Evolutionary conservation across 345 rosid genomes (phyloP).

Genomic region (Theobroma cacao): DNA sequence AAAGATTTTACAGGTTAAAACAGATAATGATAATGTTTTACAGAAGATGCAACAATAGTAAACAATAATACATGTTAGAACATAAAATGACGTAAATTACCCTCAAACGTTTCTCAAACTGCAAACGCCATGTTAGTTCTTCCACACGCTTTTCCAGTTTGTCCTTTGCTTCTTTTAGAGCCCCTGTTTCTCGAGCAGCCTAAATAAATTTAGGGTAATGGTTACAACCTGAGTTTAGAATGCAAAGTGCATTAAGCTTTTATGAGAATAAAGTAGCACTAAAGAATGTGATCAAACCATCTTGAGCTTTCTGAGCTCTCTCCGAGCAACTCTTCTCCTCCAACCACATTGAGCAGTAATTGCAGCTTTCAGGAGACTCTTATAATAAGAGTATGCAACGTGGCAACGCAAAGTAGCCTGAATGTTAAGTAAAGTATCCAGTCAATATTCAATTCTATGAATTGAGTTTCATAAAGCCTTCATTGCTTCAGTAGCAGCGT

Average conservation of each 20-base stretch:
- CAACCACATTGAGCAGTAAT: conserved; percentile 89
- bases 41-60: background rate
- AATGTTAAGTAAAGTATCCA: conserved; percentile 21
- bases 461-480: background rate
- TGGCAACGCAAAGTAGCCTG: conserved; percentile 82
- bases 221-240: conserved; percentile 21
- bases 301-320: conserved; percentile 83
- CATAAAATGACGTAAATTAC: conserved; percentile 39
- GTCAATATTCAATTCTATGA: conserved; percentile 10
- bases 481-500: background rate
- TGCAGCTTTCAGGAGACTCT: conserved; percentile 82
- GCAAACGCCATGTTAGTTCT: conserved; percentile 96
- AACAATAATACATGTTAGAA: background rate
- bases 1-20: conserved; percentile 1
- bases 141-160: conserved; percentile 98
- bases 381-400: conserved; percentile 69
- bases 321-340: conserved; percentile 94
- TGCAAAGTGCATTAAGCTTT: background rate
- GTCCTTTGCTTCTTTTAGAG: conserved; percentile 98
- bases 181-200: conserved; percentile 97
- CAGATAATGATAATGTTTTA: background rate
- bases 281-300: conserved; percentile 54
- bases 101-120: conserved; percentile 92
- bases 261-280: conserved; percentile 11
- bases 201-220: conserved; percentile 32